phyloP scores from a whole-genome alignment of 257 asterid species.

The Solanum arcanum region DNA sequence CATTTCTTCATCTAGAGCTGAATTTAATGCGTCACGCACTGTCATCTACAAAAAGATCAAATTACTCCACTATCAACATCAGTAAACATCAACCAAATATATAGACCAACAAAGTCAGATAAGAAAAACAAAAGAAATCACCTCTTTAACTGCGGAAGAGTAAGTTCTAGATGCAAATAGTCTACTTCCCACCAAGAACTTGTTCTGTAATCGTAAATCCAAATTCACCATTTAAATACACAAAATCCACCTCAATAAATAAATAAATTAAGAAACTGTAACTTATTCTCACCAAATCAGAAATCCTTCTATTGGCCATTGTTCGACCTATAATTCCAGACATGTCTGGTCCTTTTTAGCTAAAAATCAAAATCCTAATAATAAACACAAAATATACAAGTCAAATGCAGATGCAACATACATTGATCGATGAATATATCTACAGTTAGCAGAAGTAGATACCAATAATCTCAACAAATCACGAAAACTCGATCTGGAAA shows the following conservation, averaged over 20 bases:
- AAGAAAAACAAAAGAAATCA: not conserved
- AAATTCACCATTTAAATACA: not conserved
- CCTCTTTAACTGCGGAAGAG: constrained; percentile 68
- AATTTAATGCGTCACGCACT: constrained; percentile 87
- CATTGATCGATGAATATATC: not conserved
- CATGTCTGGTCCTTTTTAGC: constrained; percentile 21
- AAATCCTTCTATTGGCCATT: constrained; percentile 21
- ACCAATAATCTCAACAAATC: not conserved
- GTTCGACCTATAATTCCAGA: constrained; percentile 37
- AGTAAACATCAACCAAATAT: not conserved
- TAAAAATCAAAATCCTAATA: not conserved
- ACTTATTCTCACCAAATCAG: constrained; percentile 26
- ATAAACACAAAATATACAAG: not conserved
- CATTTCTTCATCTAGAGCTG: constrained; percentile 97
- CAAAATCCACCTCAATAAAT: not conserved
- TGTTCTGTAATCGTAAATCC: constrained; percentile 1
- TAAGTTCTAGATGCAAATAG: constrained; percentile 47
- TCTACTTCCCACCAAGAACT: constrained; percentile 23
- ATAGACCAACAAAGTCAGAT: not conserved
- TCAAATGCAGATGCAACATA: not conserved
- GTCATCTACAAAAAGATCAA: constrained; percentile 50
- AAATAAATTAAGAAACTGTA: not conserved
- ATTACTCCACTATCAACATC: not conserved
- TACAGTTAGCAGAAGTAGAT: not conserved
- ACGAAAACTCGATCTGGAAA: not conserved